A percentile compares a stretch with the other conserved stretches of the same genome.
Conservation (phyloP, 257 asterid species). For the Gynochthodes officinalis region DNA sequence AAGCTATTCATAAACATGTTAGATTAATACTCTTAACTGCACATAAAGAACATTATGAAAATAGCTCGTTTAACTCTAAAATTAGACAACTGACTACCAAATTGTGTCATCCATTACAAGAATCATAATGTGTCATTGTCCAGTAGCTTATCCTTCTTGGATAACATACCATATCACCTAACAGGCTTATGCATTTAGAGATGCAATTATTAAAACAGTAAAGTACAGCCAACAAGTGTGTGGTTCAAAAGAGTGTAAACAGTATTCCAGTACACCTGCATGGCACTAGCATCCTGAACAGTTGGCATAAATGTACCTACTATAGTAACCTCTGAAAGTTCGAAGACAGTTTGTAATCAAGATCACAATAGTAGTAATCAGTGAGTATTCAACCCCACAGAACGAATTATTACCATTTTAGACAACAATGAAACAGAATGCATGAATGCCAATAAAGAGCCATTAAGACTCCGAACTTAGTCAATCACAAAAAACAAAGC, state of each 20-base stretch:
- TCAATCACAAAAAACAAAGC: slow-evolving; percentile 2
- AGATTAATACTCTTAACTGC: neutral
- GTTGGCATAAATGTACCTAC: neutral
- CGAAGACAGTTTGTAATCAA: neutral
- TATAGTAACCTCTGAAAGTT: neutral
- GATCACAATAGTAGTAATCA: neutral
- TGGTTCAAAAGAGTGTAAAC: neutral
- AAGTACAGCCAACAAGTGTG: no score
- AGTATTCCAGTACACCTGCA: neutral
- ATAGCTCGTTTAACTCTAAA: neutral
- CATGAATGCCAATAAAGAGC: slow-evolving; percentile 9
- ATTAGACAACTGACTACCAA: neutral
- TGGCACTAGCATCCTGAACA: neutral
- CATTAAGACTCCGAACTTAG: slow-evolving; percentile 12
- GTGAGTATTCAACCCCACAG: neutral
- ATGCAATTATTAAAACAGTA: neutral
- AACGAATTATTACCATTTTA: neutral
- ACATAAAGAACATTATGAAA: neutral
- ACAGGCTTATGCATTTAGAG: neutral
- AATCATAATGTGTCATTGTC: neutral
- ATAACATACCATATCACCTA: neutral
- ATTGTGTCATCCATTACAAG: neutral
- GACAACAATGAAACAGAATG: neutral
- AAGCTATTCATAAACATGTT: neutral
- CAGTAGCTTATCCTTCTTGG: neutral